Evolutionary conservation across 2,329 filamentous ascomycete species (phyloP).

Genomic region (Alternaria panax): DNA sequence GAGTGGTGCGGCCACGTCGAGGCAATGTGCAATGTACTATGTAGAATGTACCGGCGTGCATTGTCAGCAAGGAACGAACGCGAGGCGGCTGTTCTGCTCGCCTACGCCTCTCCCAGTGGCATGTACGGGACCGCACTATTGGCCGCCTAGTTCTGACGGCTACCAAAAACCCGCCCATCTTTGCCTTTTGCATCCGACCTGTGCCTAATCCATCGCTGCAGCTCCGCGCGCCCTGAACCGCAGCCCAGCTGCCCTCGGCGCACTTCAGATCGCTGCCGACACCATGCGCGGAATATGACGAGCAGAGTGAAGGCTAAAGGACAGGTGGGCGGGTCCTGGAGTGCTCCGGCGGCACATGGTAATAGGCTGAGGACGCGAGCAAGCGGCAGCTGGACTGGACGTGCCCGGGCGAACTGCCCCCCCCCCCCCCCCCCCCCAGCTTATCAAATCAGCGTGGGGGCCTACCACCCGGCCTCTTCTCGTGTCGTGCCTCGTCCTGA

Average conservation of each 20-base stretch:
- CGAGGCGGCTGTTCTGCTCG: neutral
- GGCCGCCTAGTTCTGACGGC: conserved; percentile 10
- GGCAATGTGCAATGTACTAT: neutral
- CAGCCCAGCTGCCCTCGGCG: neutral
- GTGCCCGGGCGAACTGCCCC: conserved; percentile 15
- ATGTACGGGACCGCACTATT: conserved; percentile 14
- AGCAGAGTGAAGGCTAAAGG: neutral
- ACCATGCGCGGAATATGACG: neutral
- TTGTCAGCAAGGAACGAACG: neutral
- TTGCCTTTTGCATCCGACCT: conserved; percentile 1
- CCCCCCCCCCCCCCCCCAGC: conserved; percentile 12
- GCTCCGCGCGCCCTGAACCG: neutral
- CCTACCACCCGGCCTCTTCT: conserved; percentile 16
- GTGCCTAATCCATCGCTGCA: neutral
- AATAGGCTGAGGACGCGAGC: conserved; percentile 10
- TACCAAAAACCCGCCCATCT: conserved; percentile 4
- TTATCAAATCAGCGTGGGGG: conserved; percentile 30
- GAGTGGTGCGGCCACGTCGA: neutral
- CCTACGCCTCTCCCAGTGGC: conserved; percentile 1
- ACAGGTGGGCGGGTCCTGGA: conserved; percentile 6
- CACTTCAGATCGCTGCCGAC: neutral
- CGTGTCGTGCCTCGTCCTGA: conserved; percentile 14
- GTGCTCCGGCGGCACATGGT: conserved; percentile 5
- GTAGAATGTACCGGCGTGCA: conserved; percentile 1
- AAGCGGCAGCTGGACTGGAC: conserved; percentile 7